Evolutionary conservation across 2,329 filamentous ascomycete genomes (phyloP).

Genomic region (Diplodia corticola): DNA sequence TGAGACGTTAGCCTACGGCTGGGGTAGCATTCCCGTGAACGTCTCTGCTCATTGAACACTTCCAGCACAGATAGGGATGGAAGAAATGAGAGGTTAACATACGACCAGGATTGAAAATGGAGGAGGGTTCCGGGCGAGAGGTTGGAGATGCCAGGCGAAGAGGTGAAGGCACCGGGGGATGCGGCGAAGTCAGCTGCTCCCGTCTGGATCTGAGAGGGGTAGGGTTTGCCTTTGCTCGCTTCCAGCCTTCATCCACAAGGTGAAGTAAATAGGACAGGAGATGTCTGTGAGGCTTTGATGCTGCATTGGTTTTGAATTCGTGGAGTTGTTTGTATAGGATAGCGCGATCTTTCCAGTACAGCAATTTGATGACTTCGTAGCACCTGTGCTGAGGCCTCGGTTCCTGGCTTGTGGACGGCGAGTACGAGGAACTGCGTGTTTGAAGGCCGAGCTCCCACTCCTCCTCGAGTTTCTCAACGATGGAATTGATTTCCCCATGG

Average conservation of each 20-base stretch:
- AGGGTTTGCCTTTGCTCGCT: background rate
- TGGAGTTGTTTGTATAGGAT: constrained; percentile 28
- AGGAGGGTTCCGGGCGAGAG: background rate
- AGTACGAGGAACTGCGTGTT: no score
- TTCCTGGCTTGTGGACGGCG: no score
- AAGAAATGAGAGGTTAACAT: background rate
- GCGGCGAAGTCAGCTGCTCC: background rate
- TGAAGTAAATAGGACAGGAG: constrained; percentile 25
- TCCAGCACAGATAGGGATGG: background rate
- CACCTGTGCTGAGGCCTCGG: constrained; percentile 26
- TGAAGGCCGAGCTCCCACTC: background rate
- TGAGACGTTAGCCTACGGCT: background rate
- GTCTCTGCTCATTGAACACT: background rate
- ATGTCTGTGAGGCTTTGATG: constrained; percentile 3
- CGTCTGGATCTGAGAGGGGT: background rate
- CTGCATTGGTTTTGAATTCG: constrained; percentile 27
- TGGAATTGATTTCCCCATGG: constrained; percentile 12
- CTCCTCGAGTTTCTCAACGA: background rate
- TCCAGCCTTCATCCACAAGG: constrained; percentile 25
- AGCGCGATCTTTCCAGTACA: constrained; percentile 26
- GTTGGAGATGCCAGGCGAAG: no score
- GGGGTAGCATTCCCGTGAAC: no score
- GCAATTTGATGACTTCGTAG: constrained; percentile 26
- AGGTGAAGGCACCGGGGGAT: no score
- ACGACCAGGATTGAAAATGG: background rate